A percentile compares a stretch with the other conserved stretches of the same genome.
These are phyloP conservation scores for Saturnispora kantuleensis DNA, from an alignment of 805 yeast species.

Conservation along the genomic window DNA sequence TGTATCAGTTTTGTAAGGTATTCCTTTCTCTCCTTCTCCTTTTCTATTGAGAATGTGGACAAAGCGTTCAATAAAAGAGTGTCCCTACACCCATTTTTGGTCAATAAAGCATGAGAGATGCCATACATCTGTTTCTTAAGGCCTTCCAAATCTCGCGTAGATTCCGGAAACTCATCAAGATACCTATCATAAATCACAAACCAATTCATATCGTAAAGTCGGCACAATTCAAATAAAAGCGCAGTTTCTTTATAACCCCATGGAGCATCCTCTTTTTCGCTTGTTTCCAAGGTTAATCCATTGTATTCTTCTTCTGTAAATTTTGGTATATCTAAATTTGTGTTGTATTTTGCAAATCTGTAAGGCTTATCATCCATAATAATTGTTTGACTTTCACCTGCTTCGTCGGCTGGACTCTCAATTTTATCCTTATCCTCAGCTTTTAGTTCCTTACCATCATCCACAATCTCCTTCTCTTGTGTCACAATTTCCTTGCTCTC, in stretches of 20 bases:
- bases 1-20: constrained; percentile 68
- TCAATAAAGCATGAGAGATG: constrained; percentile 48
- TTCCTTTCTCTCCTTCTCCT: constrained; percentile 70
- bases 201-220: constrained; percentile 57
- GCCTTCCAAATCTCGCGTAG: constrained; percentile 59
- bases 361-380: constrained; percentile 32
- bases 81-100: constrained; percentile 30
- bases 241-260: constrained; percentile 78
- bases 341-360: constrained; percentile 66
- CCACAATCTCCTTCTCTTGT: too few relatives aligned
- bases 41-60: constrained; percentile 51
- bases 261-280: background rate
- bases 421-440: background rate
- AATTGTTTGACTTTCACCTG: constrained; percentile 17
- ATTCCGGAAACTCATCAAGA: constrained; percentile 30
- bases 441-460: background rate
- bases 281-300: constrained; percentile 8
- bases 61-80: constrained; percentile 48
- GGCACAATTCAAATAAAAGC: constrained; percentile 64
- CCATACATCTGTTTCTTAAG: constrained; percentile 72
- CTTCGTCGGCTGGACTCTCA: constrained; percentile 22
- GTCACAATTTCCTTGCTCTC: too few relatives aligned
- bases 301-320: constrained; percentile 55
- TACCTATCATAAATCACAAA: constrained; percentile 55
- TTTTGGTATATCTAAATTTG: constrained; percentile 56